Evolutionary conservation across 2,329 filamentous ascomycete genomes (phyloP), one percentile per base, ranked within the genome.

Genomic region (Emergomyces africanus): DNA sequence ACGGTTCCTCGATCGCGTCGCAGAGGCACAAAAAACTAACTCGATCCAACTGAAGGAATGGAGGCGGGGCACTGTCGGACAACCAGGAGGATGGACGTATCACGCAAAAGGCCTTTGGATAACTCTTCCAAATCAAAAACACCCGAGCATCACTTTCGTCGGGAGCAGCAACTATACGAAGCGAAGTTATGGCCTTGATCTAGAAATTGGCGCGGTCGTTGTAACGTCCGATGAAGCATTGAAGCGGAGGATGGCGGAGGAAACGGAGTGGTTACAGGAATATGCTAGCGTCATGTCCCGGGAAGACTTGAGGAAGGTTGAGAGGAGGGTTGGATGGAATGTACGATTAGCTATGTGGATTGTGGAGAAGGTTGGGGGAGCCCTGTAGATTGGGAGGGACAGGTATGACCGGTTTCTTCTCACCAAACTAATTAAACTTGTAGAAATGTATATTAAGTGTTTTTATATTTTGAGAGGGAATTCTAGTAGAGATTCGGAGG

Each of bases 41-140:
- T 79, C 80, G 10, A 87, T 96, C 33, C 74, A 82, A 3, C 78
- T 99, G 3, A 88, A 89, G 62, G 94, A 99, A 74, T 99, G 94
- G 94, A 83, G 86, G 6, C 80, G 81, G 51, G 94, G 94, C 9
- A 88, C 84, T 0, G 88, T 95, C 2, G 88, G 88, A 20, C 81
- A 90, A 66, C 84, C 88, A 0, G 89, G 79, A 0, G 92, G 90
- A 0, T 99, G 95, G 94, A 96, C 92, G 0, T 99, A 99, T 72
- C 94, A 99, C 68, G 94, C 94, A 54, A 99, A 99, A 74, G 94
- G 94, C 0, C 78, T 97, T 1, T 97, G 92, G 92, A 80, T 96
- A 30, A 89, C 88, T 0, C 78, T 76, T 44, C 75, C 69, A 42
- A 77, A 79, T 1, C 81, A 86, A 53, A 72, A 78, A 41, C 76